Evolutionary conservation across 2,329 filamentous ascomycete genomes (phyloP).

Genomic region (Fusarium graminum): DNA sequence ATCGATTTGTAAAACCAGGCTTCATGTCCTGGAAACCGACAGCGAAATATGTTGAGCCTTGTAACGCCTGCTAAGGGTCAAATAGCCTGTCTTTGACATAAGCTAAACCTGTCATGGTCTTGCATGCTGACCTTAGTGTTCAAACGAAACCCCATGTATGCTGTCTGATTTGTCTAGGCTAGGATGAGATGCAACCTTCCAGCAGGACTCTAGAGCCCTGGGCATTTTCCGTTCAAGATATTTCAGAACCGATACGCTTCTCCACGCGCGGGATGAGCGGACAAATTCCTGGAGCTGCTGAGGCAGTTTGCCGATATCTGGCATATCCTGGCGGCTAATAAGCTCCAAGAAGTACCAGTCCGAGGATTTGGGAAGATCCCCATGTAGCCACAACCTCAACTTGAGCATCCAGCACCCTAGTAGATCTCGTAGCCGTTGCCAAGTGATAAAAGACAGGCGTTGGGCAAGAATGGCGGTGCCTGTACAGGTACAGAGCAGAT

Average conservation of each 20-base stretch:
- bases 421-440: constrained; percentile 10
- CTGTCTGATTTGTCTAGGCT: constrained; percentile 29
- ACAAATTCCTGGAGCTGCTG: constrained; percentile 18
- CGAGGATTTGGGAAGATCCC: neutral
- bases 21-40: constrained; percentile 2
- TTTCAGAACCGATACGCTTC: constrained; percentile 11
- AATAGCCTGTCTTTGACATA: constrained; percentile 19
- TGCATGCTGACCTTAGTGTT: constrained; percentile 42
- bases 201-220: constrained; percentile 16
- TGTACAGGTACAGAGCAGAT: neutral
- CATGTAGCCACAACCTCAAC: neutral
- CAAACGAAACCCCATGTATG: constrained; percentile 13
- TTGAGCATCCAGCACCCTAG: neutral
- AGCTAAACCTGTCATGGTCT: constrained; percentile 39
- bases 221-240: constrained; percentile 13
- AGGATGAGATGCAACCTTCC: constrained; percentile 28
- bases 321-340: neutral
- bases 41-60: constrained; percentile 1
- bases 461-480: neutral
- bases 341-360: neutral
- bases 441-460: neutral
- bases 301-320: neutral
- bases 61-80: constrained; percentile 11
- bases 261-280: constrained; percentile 8
- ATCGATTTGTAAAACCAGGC: neutral